Conservation (phyloP, 352 stramenopile genomes). For the Globisporangium apiculatum region DNA sequence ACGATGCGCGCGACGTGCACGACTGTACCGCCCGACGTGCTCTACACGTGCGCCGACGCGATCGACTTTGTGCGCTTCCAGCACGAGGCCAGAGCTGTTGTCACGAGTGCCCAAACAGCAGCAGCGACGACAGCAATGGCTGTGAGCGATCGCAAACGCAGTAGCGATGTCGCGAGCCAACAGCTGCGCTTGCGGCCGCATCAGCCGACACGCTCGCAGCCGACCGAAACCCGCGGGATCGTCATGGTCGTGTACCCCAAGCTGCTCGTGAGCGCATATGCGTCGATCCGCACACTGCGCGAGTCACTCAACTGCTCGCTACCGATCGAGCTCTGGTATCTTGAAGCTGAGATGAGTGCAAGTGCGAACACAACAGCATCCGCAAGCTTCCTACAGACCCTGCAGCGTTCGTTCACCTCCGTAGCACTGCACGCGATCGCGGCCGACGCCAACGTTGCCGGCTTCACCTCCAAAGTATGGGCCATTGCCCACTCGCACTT, state of each 20-base stretch:
- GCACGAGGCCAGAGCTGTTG: conserved; percentile 2
- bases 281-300: conserved; percentile 32
- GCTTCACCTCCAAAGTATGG: conserved; percentile 47
- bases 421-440: conserved; percentile 23
- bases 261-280: conserved; percentile 34
- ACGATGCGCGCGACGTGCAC: conserved; percentile 31
- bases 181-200: no score
- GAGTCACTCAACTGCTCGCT: conserved; percentile 28
- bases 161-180: no score
- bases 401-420: conserved; percentile 16
- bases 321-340: conserved; percentile 57
- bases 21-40: conserved; percentile 25
- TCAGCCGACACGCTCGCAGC: no score
- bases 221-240: conserved; percentile 19
- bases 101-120: not conserved
- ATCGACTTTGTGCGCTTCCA: conserved; percentile 34
- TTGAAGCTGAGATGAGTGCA: conserved; percentile 26
- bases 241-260: conserved; percentile 55
- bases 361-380: conserved; percentile 11
- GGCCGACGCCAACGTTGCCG: conserved; percentile 14
- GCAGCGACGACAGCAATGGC: not conserved
- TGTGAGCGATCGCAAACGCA: not conserved
- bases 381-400: conserved; percentile 15
- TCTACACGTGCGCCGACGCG: conserved; percentile 36
- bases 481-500: conserved; percentile 31